Evolutionary conservation across 176 grass and related monocot species (phyloP).

Genomic region (maize (Zea mays)): Zm-B73-REFERENCE-NAM-5.0 NC_050098.1:201643001-201643500

Average conservation of each 20-base stretch:
- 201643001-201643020: too few species aligned
- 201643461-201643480: not conserved
- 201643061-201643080: not conserved
- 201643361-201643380: slow-evolving; percentile 11
- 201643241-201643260: too few species aligned
- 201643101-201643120: not conserved
- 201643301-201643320: too few species aligned
- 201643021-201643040: not conserved
- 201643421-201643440: slow-evolving; percentile 12
- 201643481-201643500: slow-evolving; percentile 32
- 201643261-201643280: too few species aligned
- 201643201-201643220: too few species aligned
- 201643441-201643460: slow-evolving; percentile 4
- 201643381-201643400: slow-evolving; percentile 19
- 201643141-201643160: too few species aligned
- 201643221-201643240: too few species aligned
- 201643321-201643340: not conserved
- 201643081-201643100: not conserved
- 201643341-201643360: not conserved
- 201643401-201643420: slow-evolving; percentile 9
- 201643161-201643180: too few species aligned
- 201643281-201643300: too few species aligned
- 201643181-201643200: too few species aligned
- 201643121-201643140: not conserved
- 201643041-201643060: not conserved